Base-by-base conservation (phyloP, 1,284 basidiomycete genomes). In the Ustilago xerochloae region DNA sequence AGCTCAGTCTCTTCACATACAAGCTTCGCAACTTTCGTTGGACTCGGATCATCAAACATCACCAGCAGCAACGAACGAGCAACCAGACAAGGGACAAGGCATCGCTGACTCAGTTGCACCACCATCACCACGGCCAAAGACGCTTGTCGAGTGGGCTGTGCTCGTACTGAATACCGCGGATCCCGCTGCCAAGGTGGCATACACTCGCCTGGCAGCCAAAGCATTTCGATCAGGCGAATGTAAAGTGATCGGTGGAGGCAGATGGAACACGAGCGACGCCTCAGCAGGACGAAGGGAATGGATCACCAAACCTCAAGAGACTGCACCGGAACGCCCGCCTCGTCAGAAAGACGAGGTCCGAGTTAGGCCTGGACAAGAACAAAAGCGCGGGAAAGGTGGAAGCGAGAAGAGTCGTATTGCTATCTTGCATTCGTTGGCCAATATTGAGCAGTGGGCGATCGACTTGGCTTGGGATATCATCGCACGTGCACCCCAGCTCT, bases 391-490 rank as follows among this genome's bases (percentile, higher is more conserved):
- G 0, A 87, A 87, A 45, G 88, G 87, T 7, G 88, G 88, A 0
- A 85, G 85, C 3, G 85, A 87, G 45, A 90, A 90, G 83, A 92
- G 89, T 75, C 86, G 90, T 20, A 90, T 91, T 3, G 89, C 90
- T 5, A 89, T 93, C 89, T 86, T 94, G 20, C 88, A 93, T 85
- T 91, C 92, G 2, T 86, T 94, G 5, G 93, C 93, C 1, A 93
- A 93, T 82, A 93, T 96, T 54, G 93, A 94, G 79, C 93, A 93
- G 81, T 96, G 92, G 91, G 93, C 93, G 16, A 82, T 84, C 30
- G 83, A 85, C 54, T 71, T 85, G n/a, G 81, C 85, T 2, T 84
- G 81, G 66, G 83, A 85, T 79, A 93, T 93, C 66, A 92, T 93
- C 79, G 92, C 90, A 3, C 89, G 92, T 13, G 79, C 70, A 12